phyloP scores from a whole-genome alignment of 2,329 filamentous ascomycete species.

The Aaosphaeria pasadenensis region DNA sequence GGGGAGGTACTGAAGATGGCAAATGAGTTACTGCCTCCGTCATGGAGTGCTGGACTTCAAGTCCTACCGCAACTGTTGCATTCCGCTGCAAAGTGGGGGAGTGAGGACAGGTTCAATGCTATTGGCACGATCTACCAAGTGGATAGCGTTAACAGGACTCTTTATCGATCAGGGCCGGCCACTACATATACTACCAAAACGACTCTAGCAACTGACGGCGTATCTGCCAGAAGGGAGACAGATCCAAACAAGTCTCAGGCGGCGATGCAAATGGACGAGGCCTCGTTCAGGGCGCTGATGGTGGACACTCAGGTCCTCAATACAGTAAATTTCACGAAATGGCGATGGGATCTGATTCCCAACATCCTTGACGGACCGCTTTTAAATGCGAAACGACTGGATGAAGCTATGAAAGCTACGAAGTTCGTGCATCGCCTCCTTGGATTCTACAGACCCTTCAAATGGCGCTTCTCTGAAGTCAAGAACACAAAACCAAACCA shows the following conservation, averaged over 20 bases:
- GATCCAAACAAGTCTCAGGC: conserved; percentile 52
- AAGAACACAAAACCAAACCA: conserved; percentile 90
- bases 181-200: conserved; percentile 32
- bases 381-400: conserved; percentile 83
- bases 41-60: conserved; percentile 81
- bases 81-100: conserved; percentile 68
- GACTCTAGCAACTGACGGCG: conserved; percentile 14
- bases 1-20: conserved; percentile 89
- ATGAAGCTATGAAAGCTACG: conserved; percentile 89
- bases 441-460: conserved; percentile 95
- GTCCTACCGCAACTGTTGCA: conserved; percentile 82
- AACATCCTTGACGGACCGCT: conserved; percentile 90
- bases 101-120: conserved; percentile 73
- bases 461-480: conserved; percentile 88
- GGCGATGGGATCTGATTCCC: conserved; percentile 94
- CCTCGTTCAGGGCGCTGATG: conserved; percentile 60
- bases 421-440: conserved; percentile 95
- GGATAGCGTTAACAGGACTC: conserved; percentile 90
- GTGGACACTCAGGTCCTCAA: conserved; percentile 82
- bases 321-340: conserved; percentile 88
- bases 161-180: conserved; percentile 71
- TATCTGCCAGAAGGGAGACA: conserved; percentile 35
- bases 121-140: conserved; percentile 96
- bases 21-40: conserved; percentile 76
- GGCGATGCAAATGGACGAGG: conserved; percentile 62